Conservation (phyloP, 139 green algal genomes). For the Micractinium sp. region DNA sequence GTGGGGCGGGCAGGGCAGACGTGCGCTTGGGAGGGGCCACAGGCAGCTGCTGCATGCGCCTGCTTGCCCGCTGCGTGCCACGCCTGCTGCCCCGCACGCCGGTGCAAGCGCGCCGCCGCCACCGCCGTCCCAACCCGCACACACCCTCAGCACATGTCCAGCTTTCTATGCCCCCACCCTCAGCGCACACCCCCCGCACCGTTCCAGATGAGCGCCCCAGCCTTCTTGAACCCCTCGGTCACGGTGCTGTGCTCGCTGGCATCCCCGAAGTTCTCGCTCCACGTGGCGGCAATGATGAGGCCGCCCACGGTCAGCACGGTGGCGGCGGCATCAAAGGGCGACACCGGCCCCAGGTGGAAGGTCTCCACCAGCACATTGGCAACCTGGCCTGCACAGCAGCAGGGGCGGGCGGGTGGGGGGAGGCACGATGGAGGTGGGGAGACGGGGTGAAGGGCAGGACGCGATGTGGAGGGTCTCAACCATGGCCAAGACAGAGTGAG, state of each 20-base stretch:
- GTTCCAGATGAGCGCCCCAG: slow-evolving; percentile 56
- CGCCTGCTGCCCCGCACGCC: background rate
- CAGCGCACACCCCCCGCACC: slow-evolving; percentile 29
- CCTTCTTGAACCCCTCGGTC: slow-evolving; percentile 64
- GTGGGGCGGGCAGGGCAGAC: too few species aligned
- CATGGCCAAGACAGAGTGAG: background rate
- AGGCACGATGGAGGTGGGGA: too few species aligned
- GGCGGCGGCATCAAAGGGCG: slow-evolving; percentile 94
- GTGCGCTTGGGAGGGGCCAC: too few species aligned
- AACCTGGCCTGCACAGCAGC: slow-evolving; percentile 72
- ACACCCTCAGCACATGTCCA: background rate
- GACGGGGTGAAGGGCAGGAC: background rate
- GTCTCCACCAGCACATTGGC: slow-evolving; percentile 88
- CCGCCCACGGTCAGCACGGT: slow-evolving; percentile 83
- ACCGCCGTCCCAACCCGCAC: background rate
- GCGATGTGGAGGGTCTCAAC: background rate
- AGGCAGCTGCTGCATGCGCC: too few species aligned
- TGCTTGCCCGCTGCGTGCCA: too few species aligned
- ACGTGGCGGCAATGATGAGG: slow-evolving; percentile 79
- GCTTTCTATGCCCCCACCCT: background rate
- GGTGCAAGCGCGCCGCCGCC: background rate
- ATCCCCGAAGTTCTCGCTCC: slow-evolving; percentile 96
- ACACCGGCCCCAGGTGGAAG: slow-evolving; percentile 84
- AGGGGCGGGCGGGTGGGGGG: background rate
- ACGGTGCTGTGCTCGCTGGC: slow-evolving; percentile 39